Evolutionary conservation across 2,329 filamentous ascomycete genomes (phyloP).

Genomic region (Fusarium pseudograminearum): DNA sequence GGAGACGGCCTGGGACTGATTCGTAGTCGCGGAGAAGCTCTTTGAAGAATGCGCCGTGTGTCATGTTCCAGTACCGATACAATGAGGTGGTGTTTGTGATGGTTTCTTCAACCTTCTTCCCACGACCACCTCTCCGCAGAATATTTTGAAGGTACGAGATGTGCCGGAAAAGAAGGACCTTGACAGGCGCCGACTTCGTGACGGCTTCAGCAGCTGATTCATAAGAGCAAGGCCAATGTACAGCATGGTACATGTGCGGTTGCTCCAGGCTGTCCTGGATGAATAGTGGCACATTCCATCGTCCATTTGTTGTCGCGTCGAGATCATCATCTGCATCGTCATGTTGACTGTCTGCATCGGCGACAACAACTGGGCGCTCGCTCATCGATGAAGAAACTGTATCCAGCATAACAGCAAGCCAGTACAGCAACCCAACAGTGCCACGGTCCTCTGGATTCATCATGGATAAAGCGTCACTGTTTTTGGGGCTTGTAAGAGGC

Average conservation of each 20-base stretch:
- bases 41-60: conserved; percentile 63
- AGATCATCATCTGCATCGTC: conserved; percentile 41
- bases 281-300: conserved; percentile 43
- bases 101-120: conserved; percentile 59
- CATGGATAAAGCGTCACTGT: neutral
- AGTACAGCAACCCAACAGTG: conserved; percentile 67
- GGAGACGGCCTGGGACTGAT: conserved; percentile 62
- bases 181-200: conserved; percentile 66
- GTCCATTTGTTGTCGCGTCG: conserved; percentile 15
- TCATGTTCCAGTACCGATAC: conserved; percentile 65
- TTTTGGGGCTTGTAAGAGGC: neutral
- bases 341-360: conserved; percentile 56
- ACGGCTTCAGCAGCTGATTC: conserved; percentile 61
- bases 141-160: conserved; percentile 64
- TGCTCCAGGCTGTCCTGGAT: conserved; percentile 47
- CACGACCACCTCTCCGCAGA: conserved; percentile 54
- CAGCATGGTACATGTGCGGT: conserved; percentile 28
- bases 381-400: conserved; percentile 67
- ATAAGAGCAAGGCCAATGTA: conserved; percentile 66
- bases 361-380: conserved; percentile 50
- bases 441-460: conserved; percentile 48
- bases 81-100: conserved; percentile 61
- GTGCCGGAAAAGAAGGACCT: conserved; percentile 68
- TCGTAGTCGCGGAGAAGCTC: conserved; percentile 63
- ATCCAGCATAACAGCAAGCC: conserved; percentile 71